Evolutionary conservation across 148 eudicot genomes (phyloP), one percentile per base, ranked within the genome.

Genomic region (Heliosperma pusillum): DNA sequence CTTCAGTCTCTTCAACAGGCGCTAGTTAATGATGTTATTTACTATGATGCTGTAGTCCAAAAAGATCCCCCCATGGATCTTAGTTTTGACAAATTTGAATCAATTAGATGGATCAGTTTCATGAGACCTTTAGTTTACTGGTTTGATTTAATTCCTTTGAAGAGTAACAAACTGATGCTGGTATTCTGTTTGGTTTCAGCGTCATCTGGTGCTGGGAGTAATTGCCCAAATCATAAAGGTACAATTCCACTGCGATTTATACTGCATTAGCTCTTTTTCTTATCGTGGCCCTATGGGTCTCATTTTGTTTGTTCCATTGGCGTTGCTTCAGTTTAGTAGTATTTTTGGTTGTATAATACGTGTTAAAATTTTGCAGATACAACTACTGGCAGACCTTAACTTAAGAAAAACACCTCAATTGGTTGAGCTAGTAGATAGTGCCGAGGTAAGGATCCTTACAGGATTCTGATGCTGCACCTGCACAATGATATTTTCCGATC

Each of bases 191-290:
- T 77, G 40, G 17, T 73, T 77, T 64, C 94, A 96, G 99, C 88
- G 99, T 70, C 99, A 96, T 81, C 97, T 96, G 77, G 97, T 96
- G 76, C 88, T 96, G 73, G 99, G 99, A 80, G 74, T 96, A 69
- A 90, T 96, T 79, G 96, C 99, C 9, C 99, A 96, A 87, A 92
- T 96, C 76, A 92, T 96, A 62, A 96, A 96, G 97, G 99, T 96
- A 83, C 76, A 19, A 17, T 16, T 52, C 27, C 60, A 50, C 21
- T 65, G 36, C n/a, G 36, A 9, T 61, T 15, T 10, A 26, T 15
- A 24, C 6, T 61, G 66, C 1, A 10, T 61, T 24, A 61, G 55
- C 17, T 17, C 55, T 15, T 2, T 50, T 50, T 50, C 17, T 15
- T 0, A 7, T 15, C 1, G 53, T 47, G 53, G 53, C 17, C 17